These are phyloP conservation scores for Diplotaxis tenuifolia DNA, from an alignment of 345 rosid species.

Conservation along the genomic window DNA sequence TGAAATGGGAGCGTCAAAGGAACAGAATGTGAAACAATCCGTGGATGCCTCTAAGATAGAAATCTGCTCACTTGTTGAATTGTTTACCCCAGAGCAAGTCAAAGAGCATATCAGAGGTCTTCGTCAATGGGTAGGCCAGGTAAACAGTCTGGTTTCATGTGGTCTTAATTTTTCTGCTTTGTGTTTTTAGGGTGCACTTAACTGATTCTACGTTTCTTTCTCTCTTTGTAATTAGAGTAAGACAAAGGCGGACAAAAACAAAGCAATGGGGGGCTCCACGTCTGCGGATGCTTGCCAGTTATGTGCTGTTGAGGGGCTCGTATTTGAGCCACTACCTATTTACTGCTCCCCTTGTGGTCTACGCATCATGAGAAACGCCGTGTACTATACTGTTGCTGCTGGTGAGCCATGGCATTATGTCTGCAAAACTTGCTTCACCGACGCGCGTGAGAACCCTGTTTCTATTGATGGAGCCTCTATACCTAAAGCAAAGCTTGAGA, in stretches of 20 bases:
- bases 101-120: slow-evolving; percentile 76
- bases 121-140: slow-evolving; percentile 98
- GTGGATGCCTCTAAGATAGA: slow-evolving; percentile 53
- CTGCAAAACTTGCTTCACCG: slow-evolving; percentile 81
- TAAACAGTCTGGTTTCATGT: too few relatives aligned
- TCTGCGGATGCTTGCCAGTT: slow-evolving; percentile 85
- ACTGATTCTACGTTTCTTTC: too few relatives aligned
- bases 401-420: slow-evolving; percentile 78
- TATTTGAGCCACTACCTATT: slow-evolving; percentile 84
- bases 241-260: slow-evolving; percentile 84
- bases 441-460: slow-evolving; percentile 65
- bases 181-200: too few relatives aligned
- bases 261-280: slow-evolving; percentile 80
- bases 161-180: too few relatives aligned
- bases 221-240: too few relatives aligned
- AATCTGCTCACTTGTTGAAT: slow-evolving; percentile 65
- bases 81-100: slow-evolving; percentile 87
- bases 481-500: slow-evolving; percentile 68
- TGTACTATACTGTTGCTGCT: slow-evolving; percentile 63
- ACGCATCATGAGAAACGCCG: slow-evolving; percentile 87
- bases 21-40: slow-evolving; percentile 47
- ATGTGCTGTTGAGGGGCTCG: slow-evolving; percentile 89
- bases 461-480: slow-evolving; percentile 56
- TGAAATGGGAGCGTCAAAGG: slow-evolving; percentile 48
- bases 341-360: slow-evolving; percentile 88